Evolutionary conservation across 768 basidiomycete genomes (phyloP), one percentile per base, ranked within the genome.

Genomic region (Trametes gibbosa): DNA sequence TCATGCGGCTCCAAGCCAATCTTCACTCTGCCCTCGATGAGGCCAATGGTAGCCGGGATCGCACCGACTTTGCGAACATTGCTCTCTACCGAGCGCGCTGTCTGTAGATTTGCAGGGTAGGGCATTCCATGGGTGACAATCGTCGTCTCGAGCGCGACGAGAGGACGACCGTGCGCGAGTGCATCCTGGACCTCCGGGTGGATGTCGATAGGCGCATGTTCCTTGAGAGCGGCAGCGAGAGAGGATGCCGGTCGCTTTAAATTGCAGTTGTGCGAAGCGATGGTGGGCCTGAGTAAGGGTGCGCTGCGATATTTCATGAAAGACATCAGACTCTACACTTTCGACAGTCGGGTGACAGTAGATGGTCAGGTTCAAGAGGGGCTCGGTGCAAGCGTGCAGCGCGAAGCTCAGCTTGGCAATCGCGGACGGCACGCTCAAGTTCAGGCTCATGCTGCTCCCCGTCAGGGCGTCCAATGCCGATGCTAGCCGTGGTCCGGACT

Each of bases 51-150:
- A 0, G 96, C 95, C 7, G 97, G 97, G 23, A 89, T 76, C n/a
- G 87, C 84, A 3, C 90, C 89, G 32, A 83, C 82, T 2, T 80
- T 79, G 59, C 93, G 80, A 29, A 96, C 86, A 49, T 89, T 86
- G 7, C 67, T 69, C 71, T 94, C 92, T 19, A 96, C 78, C 6
- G 85, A 85, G 32, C 75, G 74, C 0, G 92, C 86, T 23, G 89
- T 85, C 25, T 86, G 77, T 6, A 88, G 70, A 68, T 93, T 95
- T 37, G 79, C 78, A 0, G 94, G 94, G 63, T 84, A 84, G 0
- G 93, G 92, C 75, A 96, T 84, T 19, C 94, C 96, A 77, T 98
- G 93, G 1, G 95, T 95, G 59, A 97, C 85, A 53, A 98, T 83
- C 1, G 96, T 87, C 1, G 90, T 92, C 71, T 98, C 96, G 12